These are phyloP conservation scores for Paragyromitra xinjiangensis DNA, from an alignment of 495 filamentous ascomycete genomes.

Conservation along the genomic window DNA sequence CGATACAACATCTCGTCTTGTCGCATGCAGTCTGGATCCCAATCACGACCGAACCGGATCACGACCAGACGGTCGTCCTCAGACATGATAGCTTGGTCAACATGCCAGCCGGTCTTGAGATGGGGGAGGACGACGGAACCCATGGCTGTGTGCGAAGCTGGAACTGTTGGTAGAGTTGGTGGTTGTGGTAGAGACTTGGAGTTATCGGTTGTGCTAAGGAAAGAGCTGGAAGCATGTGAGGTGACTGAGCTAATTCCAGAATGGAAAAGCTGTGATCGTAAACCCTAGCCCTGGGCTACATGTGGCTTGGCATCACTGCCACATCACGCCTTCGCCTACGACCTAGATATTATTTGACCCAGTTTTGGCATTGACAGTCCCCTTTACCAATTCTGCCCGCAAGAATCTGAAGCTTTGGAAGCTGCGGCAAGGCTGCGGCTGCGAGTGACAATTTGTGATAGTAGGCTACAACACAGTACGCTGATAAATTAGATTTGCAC, in stretches of 20 bases:
- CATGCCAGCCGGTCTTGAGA: conserved; percentile 91
- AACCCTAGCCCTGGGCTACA: conserved; percentile 5
- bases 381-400: not conserved
- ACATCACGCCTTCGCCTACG: not conserved
- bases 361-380: not conserved
- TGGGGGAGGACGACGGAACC: conserved; percentile 94
- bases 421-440: not conserved
- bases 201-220: conserved; percentile 2
- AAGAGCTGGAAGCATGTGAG: conserved; percentile 1
- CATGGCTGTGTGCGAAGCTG: conserved; percentile 63
- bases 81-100: conserved; percentile 90
- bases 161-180: conserved; percentile 14
- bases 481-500: not conserved
- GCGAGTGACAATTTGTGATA: conserved; percentile 6
- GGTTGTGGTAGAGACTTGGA: not conserved
- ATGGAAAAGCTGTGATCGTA: not conserved
- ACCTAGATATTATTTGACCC: not conserved
- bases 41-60: conserved; percentile 88
- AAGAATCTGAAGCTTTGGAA: not conserved
- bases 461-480: not conserved
- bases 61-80: conserved; percentile 97
- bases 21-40: conserved; percentile 81
- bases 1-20: conserved; percentile 95
- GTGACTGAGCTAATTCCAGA: not conserved
- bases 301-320: conserved; percentile 4